Evolutionary conservation across 2,329 filamentous ascomycete species (phyloP), one percentile per base, ranked within the genome.

Genomic region (Cladosporium sp.): DNA sequence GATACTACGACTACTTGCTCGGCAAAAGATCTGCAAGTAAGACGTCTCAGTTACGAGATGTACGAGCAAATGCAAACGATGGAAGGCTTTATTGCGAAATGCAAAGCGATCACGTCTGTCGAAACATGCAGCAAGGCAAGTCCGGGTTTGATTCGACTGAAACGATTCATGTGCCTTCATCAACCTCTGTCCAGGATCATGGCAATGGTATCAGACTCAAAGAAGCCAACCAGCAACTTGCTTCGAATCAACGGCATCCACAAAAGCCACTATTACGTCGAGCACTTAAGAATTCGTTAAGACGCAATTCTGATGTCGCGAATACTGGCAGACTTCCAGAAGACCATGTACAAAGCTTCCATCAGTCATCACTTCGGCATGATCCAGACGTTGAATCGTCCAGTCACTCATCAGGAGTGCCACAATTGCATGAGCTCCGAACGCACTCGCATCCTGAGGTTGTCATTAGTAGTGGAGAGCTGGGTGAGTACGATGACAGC

Each of bases 271-370:
- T 70, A 26, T 62, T 68, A 6, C 66, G 68, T 18, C 62, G 66
- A 58, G 69, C 69, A 37, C 18, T 69, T 12, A 59, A 56, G 5
- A 70, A 69, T 31, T 66, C 56, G 29, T 33, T 57, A 16, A 61
- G 68, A 40, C 53, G 40, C 14, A 62, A 64, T 6, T 68, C 64
- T 26, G 55, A 59, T 16, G 29, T 46, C 12, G 35, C 16, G 40
- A 37, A 31, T 33, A 29, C 53, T 37, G 52, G 21, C 18, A 21
- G 10, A 31, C 52, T n/a, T 8, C 52, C 31, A 12, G 37, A 52
- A 14, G 44, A 26, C 10, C 18, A 21, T 55, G 10, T 21, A 21
- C 52, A 29, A 21, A 29, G 16, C 21, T 3, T 21, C 16, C 28
- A 6, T 55, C 52, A 55, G 52, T 55, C 52, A 3, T 33, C 52